Conservation (phyloP, 306 rosid genomes). For the Psophocarpus tetragonolobus region DNA sequence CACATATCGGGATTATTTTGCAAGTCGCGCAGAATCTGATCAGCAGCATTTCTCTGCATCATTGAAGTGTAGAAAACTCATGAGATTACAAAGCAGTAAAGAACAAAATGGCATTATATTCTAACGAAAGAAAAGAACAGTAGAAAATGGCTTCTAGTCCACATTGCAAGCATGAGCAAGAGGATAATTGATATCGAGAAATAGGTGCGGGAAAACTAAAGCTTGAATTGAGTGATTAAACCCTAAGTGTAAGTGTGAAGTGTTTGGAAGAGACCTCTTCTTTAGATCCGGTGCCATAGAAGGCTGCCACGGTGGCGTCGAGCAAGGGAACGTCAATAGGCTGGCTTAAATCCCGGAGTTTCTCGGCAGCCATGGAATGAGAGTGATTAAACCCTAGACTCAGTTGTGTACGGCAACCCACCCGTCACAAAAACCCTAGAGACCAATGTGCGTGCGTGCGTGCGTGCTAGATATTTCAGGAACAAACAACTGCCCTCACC, state of each 20-base stretch:
- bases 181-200: not conserved
- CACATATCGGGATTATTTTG: constrained; percentile 96
- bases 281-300: constrained; percentile 99
- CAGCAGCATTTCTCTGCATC: constrained; percentile 90
- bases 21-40: constrained; percentile 84
- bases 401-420: not conserved
- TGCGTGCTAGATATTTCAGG: constrained; percentile 38
- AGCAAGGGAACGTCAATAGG: constrained; percentile 88
- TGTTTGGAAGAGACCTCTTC: constrained; percentile 55
- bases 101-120: not conserved
- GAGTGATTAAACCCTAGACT: constrained; percentile 56
- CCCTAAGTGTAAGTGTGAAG: constrained; percentile 28
- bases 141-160: not conserved
- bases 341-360: constrained; percentile 88
- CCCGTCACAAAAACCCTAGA: constrained; percentile 36
- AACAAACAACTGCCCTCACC: constrained; percentile 17
- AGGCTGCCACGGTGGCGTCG: constrained; percentile 97
- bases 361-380: constrained; percentile 88
- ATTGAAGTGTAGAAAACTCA: not conserved
- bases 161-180: not conserved
- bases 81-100: not conserved
- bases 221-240: constrained; percentile 19
- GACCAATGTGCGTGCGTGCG: too few species aligned
- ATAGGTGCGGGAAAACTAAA: too few species aligned
- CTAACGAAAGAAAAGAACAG: not conserved